Base-by-base conservation (phyloP, 139 green algal genomes). In the Coccomyxa sp. region DNA sequence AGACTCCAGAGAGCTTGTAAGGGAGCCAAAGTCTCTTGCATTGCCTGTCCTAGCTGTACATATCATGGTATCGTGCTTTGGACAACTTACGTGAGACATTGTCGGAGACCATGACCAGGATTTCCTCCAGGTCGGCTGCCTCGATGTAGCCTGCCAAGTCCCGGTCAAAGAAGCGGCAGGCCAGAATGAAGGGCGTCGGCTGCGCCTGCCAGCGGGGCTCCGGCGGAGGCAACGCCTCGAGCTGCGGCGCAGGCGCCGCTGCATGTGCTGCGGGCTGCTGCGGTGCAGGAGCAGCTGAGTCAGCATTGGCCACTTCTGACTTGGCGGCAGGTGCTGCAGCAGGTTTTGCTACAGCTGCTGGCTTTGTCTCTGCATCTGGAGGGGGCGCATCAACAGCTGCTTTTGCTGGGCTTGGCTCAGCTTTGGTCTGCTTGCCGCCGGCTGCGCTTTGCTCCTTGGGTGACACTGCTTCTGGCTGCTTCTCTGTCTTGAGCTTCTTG, bases 81-180 rank as follows among this genome's bases (percentile, higher is more conserved):
- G 38, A 16, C 33, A 8, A 81, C 85, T 86, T 74, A 92, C 88
- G 80, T 39, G 86, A 88, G 27, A 89, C 58, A 73, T 41, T 39
- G 34, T 84, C 55, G 12, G 71, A 77, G 27, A 81, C 78, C 86
- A 89, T 89, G 82, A 88, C 89, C 3, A 85, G 73, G 76, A 91
- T 88, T 78, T 92, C 88, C 74, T 92, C 86, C 73, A 92, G 34
- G 75, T 92, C 88, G 22, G 91, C 87, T 5, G 54, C 74, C 29
- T 85, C 81, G 7, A 92, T 39, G 77, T 90, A 89, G 34, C 86
- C 86, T 0, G 78, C 82, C n/a, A 81, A 83, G 29, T 81, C 70
- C 4, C 77, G 36, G 79, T 92, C 88, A 39, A 86, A 92, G 70
- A 84, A 90, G 78, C 86, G 86, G 78, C 85, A 86, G 2, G 74